phyloP scores from a whole-genome alignment of 768 basidiomycete species.

The Gyrodon lividus region DNA sequence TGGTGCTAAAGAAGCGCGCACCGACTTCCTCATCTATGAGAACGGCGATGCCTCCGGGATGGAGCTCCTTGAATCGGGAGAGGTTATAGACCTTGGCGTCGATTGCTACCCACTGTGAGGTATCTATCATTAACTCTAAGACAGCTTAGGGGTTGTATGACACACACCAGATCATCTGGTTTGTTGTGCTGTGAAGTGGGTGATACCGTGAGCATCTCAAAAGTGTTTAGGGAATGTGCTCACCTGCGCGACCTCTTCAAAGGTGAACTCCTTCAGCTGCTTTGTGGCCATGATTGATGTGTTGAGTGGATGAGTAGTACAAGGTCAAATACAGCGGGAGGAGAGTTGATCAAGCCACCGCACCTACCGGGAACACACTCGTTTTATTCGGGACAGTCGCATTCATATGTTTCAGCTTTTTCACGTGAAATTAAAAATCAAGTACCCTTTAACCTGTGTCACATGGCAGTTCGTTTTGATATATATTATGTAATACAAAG shows the following conservation, averaged over 20 bases:
- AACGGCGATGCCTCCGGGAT: conserved; percentile 81
- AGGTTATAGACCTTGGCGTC: conserved; percentile 85
- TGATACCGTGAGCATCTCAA: not conserved
- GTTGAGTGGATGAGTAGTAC: no score
- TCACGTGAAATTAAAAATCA: no score
- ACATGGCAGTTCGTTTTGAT: no score
- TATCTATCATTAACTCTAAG: not conserved
- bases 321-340: no score
- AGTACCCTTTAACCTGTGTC: no score
- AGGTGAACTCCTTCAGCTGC: conserved; percentile 45
- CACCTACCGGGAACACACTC: not conserved
- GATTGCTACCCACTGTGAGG: conserved; percentile 71
- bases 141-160: not conserved
- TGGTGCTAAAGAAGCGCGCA: conserved; percentile 31
- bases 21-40: conserved; percentile 79
- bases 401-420: conserved; percentile 7
- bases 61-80: conserved; percentile 73
- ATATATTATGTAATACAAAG: no score
- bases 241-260: conserved; percentile 61
- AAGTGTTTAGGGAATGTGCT: conserved; percentile 9
- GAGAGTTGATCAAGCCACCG: no score
- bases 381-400: no score
- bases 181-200: conserved; percentile 60
- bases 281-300: conserved; percentile 30
- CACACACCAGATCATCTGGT: conserved; percentile 66